Evolutionary conservation across 495 filamentous ascomycete species (phyloP).

Genomic region (Trichocladium antarcticum): DNA sequence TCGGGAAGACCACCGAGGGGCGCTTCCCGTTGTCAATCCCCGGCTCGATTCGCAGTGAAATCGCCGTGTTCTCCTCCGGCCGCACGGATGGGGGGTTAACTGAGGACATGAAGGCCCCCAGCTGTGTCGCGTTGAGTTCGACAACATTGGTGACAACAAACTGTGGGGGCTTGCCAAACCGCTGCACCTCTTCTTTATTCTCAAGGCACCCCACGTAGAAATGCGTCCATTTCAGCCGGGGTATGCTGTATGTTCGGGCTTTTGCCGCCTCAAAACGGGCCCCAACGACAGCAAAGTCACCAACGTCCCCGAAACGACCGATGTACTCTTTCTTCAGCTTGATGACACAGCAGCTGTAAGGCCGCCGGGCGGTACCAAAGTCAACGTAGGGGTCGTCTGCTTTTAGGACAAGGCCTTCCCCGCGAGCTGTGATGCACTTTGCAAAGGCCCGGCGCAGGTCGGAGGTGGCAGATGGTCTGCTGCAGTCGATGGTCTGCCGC

Average conservation of each 20-base stretch:
- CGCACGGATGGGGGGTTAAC: conserved; percentile 27
- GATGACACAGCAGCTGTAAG: conserved; percentile 48
- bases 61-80: conserved; percentile 21
- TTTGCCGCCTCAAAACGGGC: conserved; percentile 53
- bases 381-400: conserved; percentile 71
- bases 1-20: conserved; percentile 29
- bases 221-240: conserved; percentile 57
- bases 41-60: conserved; percentile 22
- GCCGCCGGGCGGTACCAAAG: conserved; percentile 29
- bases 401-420: conserved; percentile 74
- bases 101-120: conserved; percentile 25
- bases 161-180: conserved; percentile 41
- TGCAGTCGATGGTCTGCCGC: conserved; percentile 54
- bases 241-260: conserved; percentile 37
- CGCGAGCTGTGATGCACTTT: conserved; percentile 48
- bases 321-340: conserved; percentile 91
- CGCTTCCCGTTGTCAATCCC: conserved; percentile 28
- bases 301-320: conserved; percentile 63
- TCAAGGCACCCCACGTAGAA: conserved; percentile 68
- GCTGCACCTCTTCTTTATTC: conserved; percentile 54
- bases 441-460: conserved; percentile 53
- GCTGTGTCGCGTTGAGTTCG: conserved; percentile 29
- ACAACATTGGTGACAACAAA: conserved; percentile 53
- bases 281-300: conserved; percentile 70
- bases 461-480: conserved; percentile 30